phyloP scores from a whole-genome alignment of 768 basidiomycete species.

The Nidularia pulvinata region DNA sequence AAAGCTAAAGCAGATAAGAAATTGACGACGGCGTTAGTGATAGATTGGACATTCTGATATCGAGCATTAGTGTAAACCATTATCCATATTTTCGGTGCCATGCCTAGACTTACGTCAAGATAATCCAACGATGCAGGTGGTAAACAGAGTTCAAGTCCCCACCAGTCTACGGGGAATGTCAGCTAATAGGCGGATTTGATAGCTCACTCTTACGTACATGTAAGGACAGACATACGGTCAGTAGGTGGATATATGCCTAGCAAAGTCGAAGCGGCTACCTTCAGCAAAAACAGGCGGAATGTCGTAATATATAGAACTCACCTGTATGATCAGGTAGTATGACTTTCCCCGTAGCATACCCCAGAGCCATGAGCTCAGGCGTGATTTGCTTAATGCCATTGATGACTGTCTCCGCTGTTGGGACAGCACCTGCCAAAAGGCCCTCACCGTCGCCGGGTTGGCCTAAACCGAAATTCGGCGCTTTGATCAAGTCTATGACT shows the following conservation, averaged over 20 bases:
- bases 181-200: not conserved
- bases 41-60: slow-evolving; percentile 53
- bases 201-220: slow-evolving; percentile 50
- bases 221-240: slow-evolving; percentile 77
- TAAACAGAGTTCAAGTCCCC: slow-evolving; percentile 81
- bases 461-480: slow-evolving; percentile 71
- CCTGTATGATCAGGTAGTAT: slow-evolving; percentile 70
- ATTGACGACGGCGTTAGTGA: slow-evolving; percentile 65
- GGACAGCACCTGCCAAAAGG: slow-evolving; percentile 72
- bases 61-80: too few species aligned
- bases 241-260: slow-evolving; percentile 67
- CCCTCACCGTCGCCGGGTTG: slow-evolving; percentile 71
- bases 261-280: not conserved
- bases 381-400: slow-evolving; percentile 72
- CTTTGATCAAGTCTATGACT: slow-evolving; percentile 55
- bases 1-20: slow-evolving; percentile 74
- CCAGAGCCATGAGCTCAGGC: slow-evolving; percentile 75
- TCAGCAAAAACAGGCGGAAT: not conserved
- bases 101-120: slow-evolving; percentile 45
- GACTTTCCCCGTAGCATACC: slow-evolving; percentile 71
- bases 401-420: slow-evolving; percentile 71
- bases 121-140: slow-evolving; percentile 69
- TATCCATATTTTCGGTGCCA: too few species aligned
- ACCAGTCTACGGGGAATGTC: slow-evolving; percentile 65
- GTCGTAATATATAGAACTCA: slow-evolving; percentile 12